phyloP scores from a whole-genome alignment of 768 basidiomycete species.

The Leucosporidium scottii region DNA sequence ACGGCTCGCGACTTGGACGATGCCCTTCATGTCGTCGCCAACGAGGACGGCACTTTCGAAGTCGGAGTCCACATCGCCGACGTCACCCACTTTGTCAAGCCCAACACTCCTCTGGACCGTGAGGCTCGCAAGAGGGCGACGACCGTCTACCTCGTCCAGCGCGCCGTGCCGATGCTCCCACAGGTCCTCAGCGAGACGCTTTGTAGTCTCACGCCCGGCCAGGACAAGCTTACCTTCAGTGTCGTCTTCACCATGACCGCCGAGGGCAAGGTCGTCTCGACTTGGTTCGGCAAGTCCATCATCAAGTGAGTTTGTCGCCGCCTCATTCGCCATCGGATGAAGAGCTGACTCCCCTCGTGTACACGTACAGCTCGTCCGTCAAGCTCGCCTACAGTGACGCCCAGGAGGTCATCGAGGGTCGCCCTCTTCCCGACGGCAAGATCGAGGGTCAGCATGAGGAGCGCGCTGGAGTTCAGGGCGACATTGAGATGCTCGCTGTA shows the following conservation, averaged over 20 bases:
- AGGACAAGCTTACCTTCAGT: slow-evolving; percentile 86
- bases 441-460: slow-evolving; percentile 56
- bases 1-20: slow-evolving; percentile 90
- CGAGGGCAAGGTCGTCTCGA: slow-evolving; percentile 73
- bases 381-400: slow-evolving; percentile 77
- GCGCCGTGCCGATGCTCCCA: slow-evolving; percentile 94
- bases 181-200: slow-evolving; percentile 85
- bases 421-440: slow-evolving; percentile 49
- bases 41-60: slow-evolving; percentile 87
- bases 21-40: slow-evolving; percentile 77
- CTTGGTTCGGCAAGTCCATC: slow-evolving; percentile 88
- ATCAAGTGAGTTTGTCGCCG: slow-evolving; percentile 56
- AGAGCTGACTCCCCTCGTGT: not conserved
- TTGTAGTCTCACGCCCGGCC: slow-evolving; percentile 80
- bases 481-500: slow-evolving; percentile 62
- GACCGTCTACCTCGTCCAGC: slow-evolving; percentile 93
- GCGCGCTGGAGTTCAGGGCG: slow-evolving; percentile 57
- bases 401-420: slow-evolving; percentile 73
- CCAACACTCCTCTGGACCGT: slow-evolving; percentile 82
- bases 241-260: slow-evolving; percentile 75
- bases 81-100: slow-evolving; percentile 85
- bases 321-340: not conserved
- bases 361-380: slow-evolving; percentile 64
- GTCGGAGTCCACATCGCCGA: slow-evolving; percentile 95
- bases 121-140: slow-evolving; percentile 90